Percentiles rank a stretch among this genome's conserved stretches.
Conservation (phyloP, 2,329 filamentous ascomycete genomes). For the Neonectria punicea region DNA sequence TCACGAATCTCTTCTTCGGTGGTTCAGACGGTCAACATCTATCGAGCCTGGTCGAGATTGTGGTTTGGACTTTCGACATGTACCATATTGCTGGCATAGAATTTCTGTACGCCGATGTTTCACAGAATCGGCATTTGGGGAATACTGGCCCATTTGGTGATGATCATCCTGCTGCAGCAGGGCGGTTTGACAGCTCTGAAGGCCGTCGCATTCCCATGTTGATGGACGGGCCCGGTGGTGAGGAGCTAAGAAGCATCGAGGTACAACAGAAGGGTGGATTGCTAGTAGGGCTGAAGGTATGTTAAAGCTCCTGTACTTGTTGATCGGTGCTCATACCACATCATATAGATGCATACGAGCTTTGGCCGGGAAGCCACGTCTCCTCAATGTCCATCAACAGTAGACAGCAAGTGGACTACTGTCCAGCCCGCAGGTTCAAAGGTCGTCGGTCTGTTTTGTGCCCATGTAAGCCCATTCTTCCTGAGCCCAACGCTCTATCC, state of each 20-base stretch:
- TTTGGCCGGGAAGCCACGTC: conserved; percentile 10
- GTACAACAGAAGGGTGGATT: neutral
- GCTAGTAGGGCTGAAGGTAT: conserved; percentile 26
- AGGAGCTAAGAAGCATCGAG: conserved; percentile 20
- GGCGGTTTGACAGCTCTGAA: neutral
- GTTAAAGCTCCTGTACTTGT: neutral
- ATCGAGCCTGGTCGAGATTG: conserved; percentile 15
- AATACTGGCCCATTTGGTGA: neutral
- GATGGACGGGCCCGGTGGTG: conserved; percentile 20
- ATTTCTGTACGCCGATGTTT: conserved; percentile 19
- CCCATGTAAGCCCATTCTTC: conserved; percentile 6
- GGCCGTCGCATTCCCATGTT: neutral
- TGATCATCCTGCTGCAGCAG: neutral
- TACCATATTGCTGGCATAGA: conserved; percentile 18
- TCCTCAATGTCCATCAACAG: conserved; percentile 5
- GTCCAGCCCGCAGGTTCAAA: conserved; percentile 19
- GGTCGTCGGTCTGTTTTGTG: conserved; percentile 26
- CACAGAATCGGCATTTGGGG: conserved; percentile 15
- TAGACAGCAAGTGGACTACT: conserved; percentile 9
- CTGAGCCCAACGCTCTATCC: neutral
- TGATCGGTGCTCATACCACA: neutral
- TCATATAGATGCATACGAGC: conserved; percentile 19
- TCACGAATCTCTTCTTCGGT: conserved; percentile 23
- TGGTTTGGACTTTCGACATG: conserved; percentile 20
- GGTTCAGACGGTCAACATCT: conserved; percentile 6